Evolutionary conservation across 164 flowering plant species (phyloP).

Genomic region (Tinospora cordifolia): DNA sequence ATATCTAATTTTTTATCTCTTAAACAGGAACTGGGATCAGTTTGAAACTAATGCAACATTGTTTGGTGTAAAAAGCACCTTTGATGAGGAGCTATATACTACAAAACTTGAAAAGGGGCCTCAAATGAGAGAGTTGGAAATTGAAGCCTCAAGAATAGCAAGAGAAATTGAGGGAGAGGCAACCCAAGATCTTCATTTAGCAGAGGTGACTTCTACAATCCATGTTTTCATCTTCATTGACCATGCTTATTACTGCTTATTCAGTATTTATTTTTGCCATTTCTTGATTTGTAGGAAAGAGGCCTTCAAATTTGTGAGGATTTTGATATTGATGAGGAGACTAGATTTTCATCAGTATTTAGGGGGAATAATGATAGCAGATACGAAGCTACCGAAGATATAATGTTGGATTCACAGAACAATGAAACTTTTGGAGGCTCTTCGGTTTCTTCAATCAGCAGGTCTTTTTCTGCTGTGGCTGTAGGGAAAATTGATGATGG

Average conservation of each 20-base stretch:
- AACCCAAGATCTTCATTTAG: conserved; percentile 82
- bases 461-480: conserved; percentile 31
- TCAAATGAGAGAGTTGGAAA: conserved; percentile 67
- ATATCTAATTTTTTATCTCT: background rate
- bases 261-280: conserved; percentile 1
- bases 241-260: conserved; percentile 5
- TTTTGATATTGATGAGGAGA: conserved; percentile 81
- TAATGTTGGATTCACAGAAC: conserved; percentile 41
- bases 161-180: conserved; percentile 97
- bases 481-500: conserved; percentile 39
- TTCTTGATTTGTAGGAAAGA: conserved; percentile 53
- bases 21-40: conserved; percentile 82
- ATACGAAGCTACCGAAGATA: conserved; percentile 57
- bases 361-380: conserved; percentile 59
- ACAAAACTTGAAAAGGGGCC: conserved; percentile 96
- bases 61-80: conserved; percentile 96
- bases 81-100: conserved; percentile 93
- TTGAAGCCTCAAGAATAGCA: conserved; percentile 77
- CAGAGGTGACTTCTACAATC: conserved; percentile 52
- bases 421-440: conserved; percentile 68
- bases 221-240: background rate
- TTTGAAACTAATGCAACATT: conserved; percentile 77
- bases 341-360: conserved; percentile 76
- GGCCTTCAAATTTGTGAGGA: conserved; percentile 47
- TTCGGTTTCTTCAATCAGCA: conserved; percentile 26